phyloP scores from a whole-genome alignment of 1,284 basidiomycete species.

The Fomitopsis pinicola region DNA sequence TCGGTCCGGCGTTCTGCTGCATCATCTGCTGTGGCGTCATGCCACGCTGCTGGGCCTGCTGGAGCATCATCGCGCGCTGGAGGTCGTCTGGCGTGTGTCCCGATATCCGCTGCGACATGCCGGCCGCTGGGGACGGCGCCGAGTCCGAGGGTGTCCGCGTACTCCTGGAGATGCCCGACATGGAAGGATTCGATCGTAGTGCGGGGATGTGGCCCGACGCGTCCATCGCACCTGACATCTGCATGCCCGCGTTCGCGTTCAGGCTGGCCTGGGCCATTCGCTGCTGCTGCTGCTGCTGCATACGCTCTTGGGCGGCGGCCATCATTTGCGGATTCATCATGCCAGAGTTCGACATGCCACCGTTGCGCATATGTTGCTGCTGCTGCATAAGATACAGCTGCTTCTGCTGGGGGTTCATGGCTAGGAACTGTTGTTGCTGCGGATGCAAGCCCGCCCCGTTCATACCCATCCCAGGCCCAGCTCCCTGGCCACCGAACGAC shows the following conservation, averaged over 20 bases:
- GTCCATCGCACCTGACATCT: conserved; percentile 20
- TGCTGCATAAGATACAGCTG: conserved; percentile 33
- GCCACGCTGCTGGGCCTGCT: conserved; percentile 28
- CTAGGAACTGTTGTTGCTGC: conserved; percentile 24
- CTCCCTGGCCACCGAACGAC: conserved; percentile 11
- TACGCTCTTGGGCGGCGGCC: conserved; percentile 32
- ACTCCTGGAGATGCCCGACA: conserved; percentile 69
- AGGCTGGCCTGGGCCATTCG: conserved; percentile 20
- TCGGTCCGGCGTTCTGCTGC: conserved; percentile 10
- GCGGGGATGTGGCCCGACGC: conserved; percentile 20
- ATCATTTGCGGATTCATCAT: conserved; percentile 26
- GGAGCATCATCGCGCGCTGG: conserved; percentile 41
- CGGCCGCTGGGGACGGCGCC: conserved; percentile 42
- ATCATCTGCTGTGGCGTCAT: conserved; percentile 12
- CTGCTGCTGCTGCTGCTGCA: conserved; percentile 27
- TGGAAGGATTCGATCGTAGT: conserved; percentile 49
- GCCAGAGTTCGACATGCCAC: conserved; percentile 18
- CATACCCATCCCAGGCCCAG: conserved; percentile 16
- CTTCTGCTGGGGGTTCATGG: conserved; percentile 30
- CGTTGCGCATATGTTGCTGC: conserved; percentile 26
- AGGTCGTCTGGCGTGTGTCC: conserved; percentile 46
- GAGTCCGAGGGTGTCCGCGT: conserved; percentile 66
- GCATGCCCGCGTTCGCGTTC: conserved; percentile 30
- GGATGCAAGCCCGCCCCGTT: conserved; percentile 21
- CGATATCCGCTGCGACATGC: conserved; percentile 42